Evolutionary conservation across 2,329 filamentous ascomycete species (phyloP), one percentile per base, ranked within the genome.

Genomic region (Xylariales sp.): DNA sequence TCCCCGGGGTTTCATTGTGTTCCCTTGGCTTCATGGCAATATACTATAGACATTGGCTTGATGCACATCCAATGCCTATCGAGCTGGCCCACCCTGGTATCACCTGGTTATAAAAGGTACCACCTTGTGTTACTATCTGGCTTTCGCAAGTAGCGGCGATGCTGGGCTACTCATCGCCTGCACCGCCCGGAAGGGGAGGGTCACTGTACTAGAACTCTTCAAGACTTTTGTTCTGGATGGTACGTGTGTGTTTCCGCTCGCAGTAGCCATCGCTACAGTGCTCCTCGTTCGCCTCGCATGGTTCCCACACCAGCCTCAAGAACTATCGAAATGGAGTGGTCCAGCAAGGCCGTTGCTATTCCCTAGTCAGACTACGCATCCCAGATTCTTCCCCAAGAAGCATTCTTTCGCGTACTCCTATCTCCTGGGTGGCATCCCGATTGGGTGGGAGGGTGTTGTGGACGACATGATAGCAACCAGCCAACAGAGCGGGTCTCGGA

Each of bases 361-460:
- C 31, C 82, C 83, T 6, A 80, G 79, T 51, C 69, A 65, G 32
- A 86, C 80, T 11, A 80, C 73, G 2, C 85, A 89, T 57, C 66
- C 74, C 4, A 71, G 84, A 14, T 57, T 84, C n/a, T 80, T 83
- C 43, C 85, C 85, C 0, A 71, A 78, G 54, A 77, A 73, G 44
- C 81, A 88, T 55, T 72, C 72, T 0, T 89, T 90, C 54, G 68
- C 68, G 1, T 87, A 88, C 55, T 80, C 82, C 0, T 88, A 88
- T 57, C 71, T 89, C 1, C 69, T 82, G 33, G 78, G 81, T 19
- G 84, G 84, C 1, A 69, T 86, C 29, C 84, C 84, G 0, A 70
- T 88, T 18, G 74, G 74, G n/a, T 80, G 76, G 59, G 64, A 65
- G 38, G 82, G 80, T 5, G 64, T 63, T 31, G 62, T 68, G n/a